A percentile compares a stretch with the other conserved stretches of the same genome.
These are phyloP conservation scores for Pythium vanterpoolii DNA, from an alignment of 352 stramenopile species.

Conservation along the genomic window DNA sequence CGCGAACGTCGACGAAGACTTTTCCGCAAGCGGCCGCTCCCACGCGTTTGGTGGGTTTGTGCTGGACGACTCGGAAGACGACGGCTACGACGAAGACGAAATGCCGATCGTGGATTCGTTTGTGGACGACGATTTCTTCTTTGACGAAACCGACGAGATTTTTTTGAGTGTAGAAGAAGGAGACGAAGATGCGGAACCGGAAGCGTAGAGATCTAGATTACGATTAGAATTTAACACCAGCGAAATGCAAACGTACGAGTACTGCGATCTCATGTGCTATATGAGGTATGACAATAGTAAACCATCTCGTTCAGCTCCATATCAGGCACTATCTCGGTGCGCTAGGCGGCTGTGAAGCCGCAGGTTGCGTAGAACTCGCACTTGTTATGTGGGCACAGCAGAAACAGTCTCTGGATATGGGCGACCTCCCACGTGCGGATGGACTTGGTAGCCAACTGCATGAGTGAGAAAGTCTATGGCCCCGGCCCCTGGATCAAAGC, in stretches of 20 bases:
- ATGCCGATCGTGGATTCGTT: conserved; percentile 27
- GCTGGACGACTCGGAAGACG: conserved; percentile 13
- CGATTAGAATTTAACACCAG: not conserved
- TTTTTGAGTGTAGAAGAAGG: conserved; percentile 16
- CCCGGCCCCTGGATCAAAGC: not conserved
- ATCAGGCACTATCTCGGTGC: conserved; percentile 3
- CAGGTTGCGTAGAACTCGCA: conserved; percentile 15
- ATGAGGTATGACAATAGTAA: not conserved
- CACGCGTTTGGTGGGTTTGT: conserved; percentile 15
- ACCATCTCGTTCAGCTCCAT: conserved; percentile 18
- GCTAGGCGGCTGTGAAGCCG: not conserved
- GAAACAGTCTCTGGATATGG: not conserved
- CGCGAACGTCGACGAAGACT: conserved; percentile 15
- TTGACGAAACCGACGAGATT: conserved; percentile 25
- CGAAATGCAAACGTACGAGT: not conserved
- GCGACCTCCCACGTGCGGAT: not conserved
- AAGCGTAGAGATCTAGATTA: not conserved
- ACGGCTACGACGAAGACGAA: conserved; percentile 20
- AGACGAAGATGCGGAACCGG: no score
- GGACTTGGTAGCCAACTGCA: conserved; percentile 13
- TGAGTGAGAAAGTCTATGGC: conserved; percentile 10
- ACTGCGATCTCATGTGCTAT: no score
- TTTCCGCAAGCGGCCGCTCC: conserved; percentile 9
- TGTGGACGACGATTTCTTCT: conserved; percentile 22
- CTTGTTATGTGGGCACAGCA: conserved; percentile 18